Base-by-base conservation (phyloP, 2,329 filamentous ascomycete genomes). In the Penicillium occitanis region DNA sequence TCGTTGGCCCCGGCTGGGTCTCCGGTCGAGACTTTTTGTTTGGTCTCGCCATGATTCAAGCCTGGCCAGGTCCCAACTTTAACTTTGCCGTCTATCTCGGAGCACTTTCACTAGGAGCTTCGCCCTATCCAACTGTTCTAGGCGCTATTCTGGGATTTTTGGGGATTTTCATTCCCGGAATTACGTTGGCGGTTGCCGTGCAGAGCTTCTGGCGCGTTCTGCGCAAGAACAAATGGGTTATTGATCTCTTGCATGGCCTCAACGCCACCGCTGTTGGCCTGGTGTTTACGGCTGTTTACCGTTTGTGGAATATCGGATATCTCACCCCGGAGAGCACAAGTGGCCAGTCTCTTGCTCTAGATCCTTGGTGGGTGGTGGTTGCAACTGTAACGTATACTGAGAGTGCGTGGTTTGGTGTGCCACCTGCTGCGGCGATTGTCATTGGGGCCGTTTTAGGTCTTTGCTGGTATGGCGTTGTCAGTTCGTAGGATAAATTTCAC, bases 1-100 rank as follows among this genome's bases (percentile, higher is more conserved):
- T 91, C 42, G 90, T 91, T 0, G 82, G 83, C 0, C 87, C 89
- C 28, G 87, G 87, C 6, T 92, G 89, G 89, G 89, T 92, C 0
- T 86, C 84, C 0, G 81, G 88, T 0, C 84, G 90, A 3, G 88
- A 92, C 73, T 92, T 92, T 73, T 80, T 92, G 0, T 86, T 92
- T 59, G 90, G 90, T 0, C 84, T 92, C 0, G 90, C 90, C 7
- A 83, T 92, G 63, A 88, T 87, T 19, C 90, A 92, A 74, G 84
- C 88, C 0, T 90, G 92, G 66, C 90, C 90, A 0, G 87, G 87
- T 0, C 87, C 87, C 0, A 79, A 79, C 63, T 77, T 77, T 71
- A 78, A 78, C 68, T 79, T 88, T 67, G 85, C 85, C 0, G 85
- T 88, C 0, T 88, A 83, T 65, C 77, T 89, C 0, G 86, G 87